These are phyloP conservation scores for Carex kokanica DNA, from an alignment of 176 grass and related monocot species.

Conservation along the genomic window DNA sequence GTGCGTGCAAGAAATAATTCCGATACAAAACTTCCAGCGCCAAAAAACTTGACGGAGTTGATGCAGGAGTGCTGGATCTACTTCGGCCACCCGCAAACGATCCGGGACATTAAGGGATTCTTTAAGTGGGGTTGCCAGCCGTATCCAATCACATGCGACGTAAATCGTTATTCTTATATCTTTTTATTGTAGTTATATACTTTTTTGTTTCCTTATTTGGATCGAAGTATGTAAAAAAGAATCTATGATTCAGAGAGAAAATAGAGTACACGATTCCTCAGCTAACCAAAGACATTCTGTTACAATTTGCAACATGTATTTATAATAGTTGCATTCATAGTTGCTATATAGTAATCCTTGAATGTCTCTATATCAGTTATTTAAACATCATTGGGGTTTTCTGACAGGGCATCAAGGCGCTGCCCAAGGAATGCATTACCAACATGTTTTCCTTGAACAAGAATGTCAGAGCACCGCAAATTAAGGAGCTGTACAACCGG, in stretches of 20 bases:
- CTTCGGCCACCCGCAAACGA: background rate
- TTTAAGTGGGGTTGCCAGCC: constrained; percentile 25
- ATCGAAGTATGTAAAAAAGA: too few relatives aligned
- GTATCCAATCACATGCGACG: constrained; percentile 12
- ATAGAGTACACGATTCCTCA: too few relatives aligned
- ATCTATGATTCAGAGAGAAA: too few relatives aligned
- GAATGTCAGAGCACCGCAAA: background rate
- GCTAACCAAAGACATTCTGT: background rate
- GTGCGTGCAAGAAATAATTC: background rate
- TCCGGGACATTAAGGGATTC: constrained; percentile 4
- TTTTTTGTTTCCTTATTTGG: too few relatives aligned
- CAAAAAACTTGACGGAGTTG: background rate
- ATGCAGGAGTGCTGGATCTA: background rate
- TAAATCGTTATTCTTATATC: background rate
- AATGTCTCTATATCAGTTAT: background rate
- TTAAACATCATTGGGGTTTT: background rate
- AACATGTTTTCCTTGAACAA: constrained; percentile 19
- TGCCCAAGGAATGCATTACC: background rate
- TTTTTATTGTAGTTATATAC: background rate
- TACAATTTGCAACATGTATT: background rate
- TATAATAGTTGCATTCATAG: background rate
- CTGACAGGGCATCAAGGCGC: background rate
- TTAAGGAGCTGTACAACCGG: background rate
- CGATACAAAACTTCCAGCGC: background rate
- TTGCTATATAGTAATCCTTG: background rate